Evolutionary conservation across 1,284 basidiomycete genomes (phyloP).

Genomic region (Pulveroboletus sp.): DNA sequence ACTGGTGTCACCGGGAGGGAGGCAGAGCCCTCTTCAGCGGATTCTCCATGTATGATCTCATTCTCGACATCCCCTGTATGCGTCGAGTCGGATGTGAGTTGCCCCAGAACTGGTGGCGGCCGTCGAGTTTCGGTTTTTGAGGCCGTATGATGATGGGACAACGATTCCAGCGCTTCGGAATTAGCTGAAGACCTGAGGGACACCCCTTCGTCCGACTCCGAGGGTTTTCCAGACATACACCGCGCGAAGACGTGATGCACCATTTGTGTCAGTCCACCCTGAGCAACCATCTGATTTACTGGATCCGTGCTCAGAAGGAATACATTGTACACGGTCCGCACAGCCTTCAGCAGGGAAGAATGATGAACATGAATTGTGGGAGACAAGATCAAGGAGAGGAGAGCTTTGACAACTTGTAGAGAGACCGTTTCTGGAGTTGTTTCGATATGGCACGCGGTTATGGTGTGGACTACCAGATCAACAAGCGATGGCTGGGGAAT

Average conservation of each 20-base stretch:
- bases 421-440: slow-evolving; percentile 86
- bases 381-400: slow-evolving; percentile 86
- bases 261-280: slow-evolving; percentile 96
- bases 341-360: slow-evolving; percentile 90
- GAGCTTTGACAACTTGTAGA: slow-evolving; percentile 92
- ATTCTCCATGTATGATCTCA: slow-evolving; percentile 5
- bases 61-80: neutral
- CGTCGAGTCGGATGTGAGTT: slow-evolving; percentile 1
- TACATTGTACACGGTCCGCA: slow-evolving; percentile 95
- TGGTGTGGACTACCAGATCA: slow-evolving; percentile 90
- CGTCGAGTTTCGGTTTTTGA: slow-evolving; percentile 14
- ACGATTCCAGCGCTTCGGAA: slow-evolving; percentile 25
- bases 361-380: slow-evolving; percentile 88
- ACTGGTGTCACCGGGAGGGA: neutral
- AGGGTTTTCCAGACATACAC: slow-evolving; percentile 48
- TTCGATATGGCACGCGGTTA: slow-evolving; percentile 90
- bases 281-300: slow-evolving; percentile 94
- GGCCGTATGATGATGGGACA: slow-evolving; percentile 5
- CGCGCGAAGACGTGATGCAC: slow-evolving; percentile 93
- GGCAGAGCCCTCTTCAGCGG: neutral
- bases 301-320: slow-evolving; percentile 88
- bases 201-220: slow-evolving; percentile 29
- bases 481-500: slow-evolving; percentile 72
- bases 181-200: slow-evolving; percentile 25
- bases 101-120: slow-evolving; percentile 10